Evolutionary conservation across 2,329 filamentous ascomycete species (phyloP), one percentile per base, ranked within the genome.

Genomic region (Trichoderma simmonsii): DNA sequence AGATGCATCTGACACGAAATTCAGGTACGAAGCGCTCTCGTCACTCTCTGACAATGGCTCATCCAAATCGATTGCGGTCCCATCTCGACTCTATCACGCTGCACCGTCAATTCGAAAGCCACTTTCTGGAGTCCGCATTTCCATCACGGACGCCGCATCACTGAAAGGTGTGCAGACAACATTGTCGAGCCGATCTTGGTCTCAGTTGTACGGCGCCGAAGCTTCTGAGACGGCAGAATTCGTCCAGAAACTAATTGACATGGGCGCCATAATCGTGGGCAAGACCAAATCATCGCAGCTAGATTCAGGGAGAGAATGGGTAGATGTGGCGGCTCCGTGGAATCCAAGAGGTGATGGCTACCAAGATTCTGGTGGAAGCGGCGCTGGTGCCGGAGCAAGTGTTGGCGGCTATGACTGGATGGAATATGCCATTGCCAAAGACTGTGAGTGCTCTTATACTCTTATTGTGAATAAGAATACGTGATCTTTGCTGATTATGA

Each of bases 181-280:
- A 1, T 82, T 86, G 36, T 90, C 89, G 0, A 91, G 89, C 70
- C 82, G 87, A 36, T 86, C 89, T 2, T 92, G 86, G 83, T 85
- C 85, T 26, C 80, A 85, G 39, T 78, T 91, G 3, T 87, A 89
- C 69, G 80, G 82, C 1, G 76, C 83, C 3, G 80, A 83, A 0
- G 77, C 77, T 4, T 83, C 79, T 2, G 76, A 75, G 3, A 90
- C 87, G 1, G 86, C 87, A 0, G 77, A 84, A 0, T 82, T 86
- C 1, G 83, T 90, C 0, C 86, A 89, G 65, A 81, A 83, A 2
- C 79, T 93, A 1, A 83, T 92, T 4, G 85, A 89, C 68, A 84
- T 87, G 3, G 91, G 91, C 0, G 90, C 88, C 0, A 79, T 88
- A 9, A 77, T 88, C 12, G 80, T 89, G 0, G 86, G 87, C 3